phyloP scores from a whole-genome alignment of 805 yeast species.

The Candida chauliodis region DNA sequence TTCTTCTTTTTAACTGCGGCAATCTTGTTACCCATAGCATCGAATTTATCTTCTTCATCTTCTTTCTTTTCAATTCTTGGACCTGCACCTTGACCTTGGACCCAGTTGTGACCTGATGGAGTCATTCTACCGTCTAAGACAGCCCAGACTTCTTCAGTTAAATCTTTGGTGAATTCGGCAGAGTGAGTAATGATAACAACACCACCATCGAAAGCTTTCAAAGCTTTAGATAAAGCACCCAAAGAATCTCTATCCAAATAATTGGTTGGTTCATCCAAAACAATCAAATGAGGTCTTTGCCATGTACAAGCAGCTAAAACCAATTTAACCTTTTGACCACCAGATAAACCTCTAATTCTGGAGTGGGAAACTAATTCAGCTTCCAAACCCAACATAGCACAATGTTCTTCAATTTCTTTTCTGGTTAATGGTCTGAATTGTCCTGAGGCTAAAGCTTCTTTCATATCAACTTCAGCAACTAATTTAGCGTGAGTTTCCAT shows the following conservation, averaged over 20 bases:
- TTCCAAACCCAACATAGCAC: conserved; percentile 97
- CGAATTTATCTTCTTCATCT: conserved; percentile 97
- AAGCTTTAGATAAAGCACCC: conserved; percentile 98
- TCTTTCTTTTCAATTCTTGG: conserved; percentile 98
- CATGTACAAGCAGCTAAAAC: conserved; percentile 99
- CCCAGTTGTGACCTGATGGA: conserved; percentile 99
- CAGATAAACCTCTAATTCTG: conserved; percentile 99
- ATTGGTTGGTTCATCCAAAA: conserved; percentile 99
- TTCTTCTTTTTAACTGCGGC: conserved; percentile 93
- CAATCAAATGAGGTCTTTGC: conserved; percentile 99
- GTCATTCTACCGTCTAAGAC: conserved; percentile 97
- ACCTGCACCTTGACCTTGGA: conserved; percentile 99
- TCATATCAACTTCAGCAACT: conserved; percentile 99
- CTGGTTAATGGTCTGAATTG: conserved; percentile 99
- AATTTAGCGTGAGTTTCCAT: conserved; percentile 95
- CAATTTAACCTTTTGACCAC: conserved; percentile 99
- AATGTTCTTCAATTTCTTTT: conserved; percentile 99
- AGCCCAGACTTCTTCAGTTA: conserved; percentile 99
- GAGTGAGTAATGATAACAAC: conserved; percentile 99
- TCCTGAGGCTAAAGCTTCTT: conserved; percentile 99
- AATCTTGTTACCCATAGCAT: conserved; percentile 99
- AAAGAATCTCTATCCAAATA: conserved; percentile 98
- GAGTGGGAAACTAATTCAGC: conserved; percentile 99
- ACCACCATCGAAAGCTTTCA: conserved; percentile 99
- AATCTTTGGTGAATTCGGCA: conserved; percentile 99